Evolutionary conservation across 306 rosid genomes (phyloP).

Genomic region (Prunus mongolica): DNA sequence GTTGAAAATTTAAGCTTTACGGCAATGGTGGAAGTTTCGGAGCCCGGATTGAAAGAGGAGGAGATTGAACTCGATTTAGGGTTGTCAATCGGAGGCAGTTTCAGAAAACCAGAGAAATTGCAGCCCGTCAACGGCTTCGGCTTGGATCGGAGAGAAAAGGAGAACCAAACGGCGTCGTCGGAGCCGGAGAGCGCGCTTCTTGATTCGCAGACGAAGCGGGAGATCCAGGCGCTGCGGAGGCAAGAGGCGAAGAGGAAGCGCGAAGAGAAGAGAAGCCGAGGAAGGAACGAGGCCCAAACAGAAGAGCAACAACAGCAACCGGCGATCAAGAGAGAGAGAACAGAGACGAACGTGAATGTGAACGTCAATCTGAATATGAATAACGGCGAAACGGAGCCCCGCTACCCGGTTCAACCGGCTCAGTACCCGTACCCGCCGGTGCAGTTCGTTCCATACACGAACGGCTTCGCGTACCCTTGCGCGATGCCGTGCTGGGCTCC

Average conservation of each 20-base stretch:
- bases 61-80: slow-evolving; percentile 65
- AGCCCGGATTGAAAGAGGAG: slow-evolving; percentile 20
- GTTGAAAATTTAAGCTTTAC: background rate
- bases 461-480: slow-evolving; percentile 33
- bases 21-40: slow-evolving; percentile 24
- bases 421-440: slow-evolving; percentile 18
- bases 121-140: background rate
- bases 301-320: slow-evolving; percentile 6
- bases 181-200: slow-evolving; percentile 1
- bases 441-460: slow-evolving; percentile 29
- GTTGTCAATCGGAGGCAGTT: slow-evolving; percentile 56
- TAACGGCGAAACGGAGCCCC: slow-evolving; percentile 8
- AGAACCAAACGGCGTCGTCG: background rate
- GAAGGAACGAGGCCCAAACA: background rate
- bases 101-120: slow-evolving; percentile 26
- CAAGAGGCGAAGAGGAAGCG: slow-evolving; percentile 44
- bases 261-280: slow-evolving; percentile 28
- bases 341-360: background rate
- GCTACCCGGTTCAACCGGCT: slow-evolving; percentile 1
- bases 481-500: slow-evolving; percentile 34
- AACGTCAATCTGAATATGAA: slow-evolving; percentile 15
- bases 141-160: background rate
- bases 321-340: slow-evolving; percentile 28
- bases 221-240: slow-evolving; percentile 43
- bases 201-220: slow-evolving; percentile 24